Conservation (phyloP, 2,329 filamentous ascomycete species). For the Camptophora hylomeconis region DNA sequence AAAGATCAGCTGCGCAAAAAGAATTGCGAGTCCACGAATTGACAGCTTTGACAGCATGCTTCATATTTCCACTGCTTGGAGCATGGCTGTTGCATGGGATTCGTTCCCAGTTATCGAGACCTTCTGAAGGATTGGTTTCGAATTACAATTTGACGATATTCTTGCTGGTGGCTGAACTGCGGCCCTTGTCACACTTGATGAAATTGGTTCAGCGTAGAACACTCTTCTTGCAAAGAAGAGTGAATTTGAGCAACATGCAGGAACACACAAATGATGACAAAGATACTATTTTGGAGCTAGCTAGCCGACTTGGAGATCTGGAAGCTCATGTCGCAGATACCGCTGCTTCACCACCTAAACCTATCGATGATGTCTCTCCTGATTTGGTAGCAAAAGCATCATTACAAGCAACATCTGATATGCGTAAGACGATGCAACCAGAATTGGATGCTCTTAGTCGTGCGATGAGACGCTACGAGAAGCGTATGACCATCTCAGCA, state of each 20-base stretch:
- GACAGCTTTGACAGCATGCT: slow-evolving; percentile 63
- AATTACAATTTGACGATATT: slow-evolving; percentile 92
- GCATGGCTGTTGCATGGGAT: slow-evolving; percentile 75
- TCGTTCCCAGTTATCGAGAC: slow-evolving; percentile 64
- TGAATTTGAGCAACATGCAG: slow-evolving; percentile 38
- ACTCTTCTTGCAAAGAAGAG: slow-evolving; percentile 64
- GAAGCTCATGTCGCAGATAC: slow-evolving; percentile 43
- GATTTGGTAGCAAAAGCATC: slow-evolving; percentile 20
- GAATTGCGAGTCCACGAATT: slow-evolving; percentile 67
- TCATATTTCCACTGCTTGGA: slow-evolving; percentile 63
- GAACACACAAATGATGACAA: slow-evolving; percentile 24
- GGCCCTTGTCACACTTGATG: slow-evolving; percentile 68
- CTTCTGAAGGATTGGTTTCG: slow-evolving; percentile 75
- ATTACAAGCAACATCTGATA: slow-evolving; percentile 35
- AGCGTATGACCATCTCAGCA: slow-evolving; percentile 63
- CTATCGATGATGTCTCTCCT: slow-evolving; percentile 19
- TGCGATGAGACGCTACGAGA: slow-evolving; percentile 82
- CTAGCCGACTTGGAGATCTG: slow-evolving; percentile 54
- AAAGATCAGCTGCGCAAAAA: slow-evolving; percentile 27
- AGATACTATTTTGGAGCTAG: slow-evolving; percentile 39
- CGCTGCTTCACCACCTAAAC: slow-evolving; percentile 14
- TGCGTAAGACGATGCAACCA: slow-evolving; percentile 56
- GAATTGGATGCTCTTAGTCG: slow-evolving; percentile 81
- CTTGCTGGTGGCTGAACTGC: slow-evolving; percentile 71
- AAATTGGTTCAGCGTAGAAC: slow-evolving; percentile 69